These are phyloP conservation scores for Cyberlindnera suaveolens DNA, from an alignment of 805 yeast species.

Conservation along the genomic window DNA sequence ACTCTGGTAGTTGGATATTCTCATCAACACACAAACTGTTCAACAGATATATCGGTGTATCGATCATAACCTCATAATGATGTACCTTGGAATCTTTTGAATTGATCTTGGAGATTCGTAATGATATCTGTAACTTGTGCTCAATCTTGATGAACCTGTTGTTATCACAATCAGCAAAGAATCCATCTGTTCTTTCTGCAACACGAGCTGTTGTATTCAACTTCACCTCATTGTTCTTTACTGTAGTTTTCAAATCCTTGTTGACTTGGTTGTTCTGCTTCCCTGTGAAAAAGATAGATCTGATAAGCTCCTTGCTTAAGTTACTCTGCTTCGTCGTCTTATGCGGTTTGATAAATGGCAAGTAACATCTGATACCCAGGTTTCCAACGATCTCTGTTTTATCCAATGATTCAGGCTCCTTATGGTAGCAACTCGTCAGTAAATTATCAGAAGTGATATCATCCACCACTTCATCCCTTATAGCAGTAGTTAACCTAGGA, in stretches of 20 bases:
- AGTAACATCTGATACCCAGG: constrained; percentile 9
- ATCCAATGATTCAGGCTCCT: constrained; percentile 13
- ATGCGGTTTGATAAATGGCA: constrained; percentile 20
- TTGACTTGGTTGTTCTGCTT: constrained; percentile 2
- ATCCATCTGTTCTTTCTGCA: constrained; percentile 14
- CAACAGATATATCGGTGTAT: constrained; percentile 61
- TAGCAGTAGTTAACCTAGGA: constrained; percentile 33
- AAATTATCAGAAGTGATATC: constrained; percentile 55
- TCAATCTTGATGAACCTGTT: constrained; percentile 55
- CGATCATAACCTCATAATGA: constrained; percentile 76
- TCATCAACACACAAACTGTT: constrained; percentile 35
- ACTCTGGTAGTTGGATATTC: constrained; percentile 33
- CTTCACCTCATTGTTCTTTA: constrained; percentile 8
- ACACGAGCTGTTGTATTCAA: constrained; percentile 8
- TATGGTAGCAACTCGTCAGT: constrained; percentile 47
- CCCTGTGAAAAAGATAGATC: constrained; percentile 6
- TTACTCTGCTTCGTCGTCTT: constrained; percentile 1
- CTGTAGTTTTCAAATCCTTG: constrained; percentile 1
- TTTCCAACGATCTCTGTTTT: constrained; percentile 19
- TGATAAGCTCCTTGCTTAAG: constrained; percentile 6
- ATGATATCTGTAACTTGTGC: constrained; percentile 65
- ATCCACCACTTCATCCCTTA: constrained; percentile 51
- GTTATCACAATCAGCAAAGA: constrained; percentile 49
- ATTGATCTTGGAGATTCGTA: constrained; percentile 61
- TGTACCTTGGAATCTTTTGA: constrained; percentile 44